Evolutionary conservation across 352 stramenopile species (phyloP), one percentile per base, ranked within the genome.

Genomic region (Globisporangium paddicum): DNA sequence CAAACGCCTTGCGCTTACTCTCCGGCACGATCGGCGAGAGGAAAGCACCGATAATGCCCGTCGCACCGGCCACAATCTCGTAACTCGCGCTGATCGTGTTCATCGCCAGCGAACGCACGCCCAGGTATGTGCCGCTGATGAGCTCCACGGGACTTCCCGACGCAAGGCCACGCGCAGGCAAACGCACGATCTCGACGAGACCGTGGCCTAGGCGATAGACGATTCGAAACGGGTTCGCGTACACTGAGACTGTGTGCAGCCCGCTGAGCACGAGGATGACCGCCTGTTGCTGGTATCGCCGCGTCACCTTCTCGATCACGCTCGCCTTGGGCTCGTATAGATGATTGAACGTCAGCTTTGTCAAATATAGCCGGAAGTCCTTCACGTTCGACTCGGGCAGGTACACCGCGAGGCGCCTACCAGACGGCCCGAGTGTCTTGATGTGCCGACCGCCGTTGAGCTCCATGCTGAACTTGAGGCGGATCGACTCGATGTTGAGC

Each of bases 371-470:
- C 8, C 80, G 77, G 52, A 96, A 91, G 56, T 96, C 83, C 50
- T 96, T 96, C 9, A 96, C 83, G 69, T 93, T 94, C 16, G 86
- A 93, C 63, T 94, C 85, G 11, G 86, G 86, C n/a, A 96, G 67
- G 37, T 94, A 93, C 52, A 92, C 81, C 14, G 82, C 86, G 21
- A 96, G 58, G 2, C 84, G 75, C 19, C 81, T 68, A 6, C 82
- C 84, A 0, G 80, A 90, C 16, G 84, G 85, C 0, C 86, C 86
- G 1, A 96, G 64, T 2, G 82, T 93, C 60, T 93, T 90, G 60
- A 96, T 87, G 56, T 94, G 82, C 30, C 85, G 74, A 26, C 84
- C 86, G 21, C 86, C 86, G 52, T 94, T 86, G 4, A 96, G 68
- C 63, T 96, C 86, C 77, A 96, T 89, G 19, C 76, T 90, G 46